Evolutionary conservation across 306 rosid genomes (phyloP).

Genomic region (Citrullus colocynthis): DNA sequence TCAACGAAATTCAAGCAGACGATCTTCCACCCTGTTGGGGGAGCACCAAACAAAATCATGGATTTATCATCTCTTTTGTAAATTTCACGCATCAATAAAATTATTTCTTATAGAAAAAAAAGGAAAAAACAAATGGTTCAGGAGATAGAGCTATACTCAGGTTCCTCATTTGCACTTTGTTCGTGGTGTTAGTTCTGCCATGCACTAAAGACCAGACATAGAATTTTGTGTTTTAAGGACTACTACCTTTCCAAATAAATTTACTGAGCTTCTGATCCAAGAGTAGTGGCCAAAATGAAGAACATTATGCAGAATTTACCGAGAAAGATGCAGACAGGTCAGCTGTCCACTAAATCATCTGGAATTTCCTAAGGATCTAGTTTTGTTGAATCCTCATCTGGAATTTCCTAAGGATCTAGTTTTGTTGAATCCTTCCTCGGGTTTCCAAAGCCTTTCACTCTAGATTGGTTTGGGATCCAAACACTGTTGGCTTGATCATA

Average conservation of each 20-base stretch:
- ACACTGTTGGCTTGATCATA: not conserved
- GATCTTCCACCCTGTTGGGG: not conserved
- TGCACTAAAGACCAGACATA: not conserved
- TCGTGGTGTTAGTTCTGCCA: not conserved
- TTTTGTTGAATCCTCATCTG: not conserved
- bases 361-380: not conserved
- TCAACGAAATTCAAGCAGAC: not conserved
- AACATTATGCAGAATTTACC: too few species aligned
- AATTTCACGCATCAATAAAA: too few species aligned
- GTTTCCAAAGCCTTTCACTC: not conserved
- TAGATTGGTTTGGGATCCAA: not conserved
- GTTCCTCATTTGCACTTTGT: not conserved
- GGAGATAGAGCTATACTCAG: not conserved
- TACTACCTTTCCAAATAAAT: too few species aligned
- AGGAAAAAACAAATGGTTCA: too few species aligned
- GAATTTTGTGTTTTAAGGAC: too few species aligned
- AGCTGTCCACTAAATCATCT: not conserved
- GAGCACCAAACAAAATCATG: not conserved
- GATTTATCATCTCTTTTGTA: too few species aligned
- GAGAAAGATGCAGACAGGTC: too few species aligned
- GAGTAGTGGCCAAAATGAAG: too few species aligned
- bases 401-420: not conserved
- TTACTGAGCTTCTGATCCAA: too few species aligned
- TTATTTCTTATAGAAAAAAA: too few species aligned
- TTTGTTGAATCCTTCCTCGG: not conserved